Evolutionary conservation across 345 rosid genomes (phyloP).

Genomic region (Excoecaria cochinchinensis): DNA sequence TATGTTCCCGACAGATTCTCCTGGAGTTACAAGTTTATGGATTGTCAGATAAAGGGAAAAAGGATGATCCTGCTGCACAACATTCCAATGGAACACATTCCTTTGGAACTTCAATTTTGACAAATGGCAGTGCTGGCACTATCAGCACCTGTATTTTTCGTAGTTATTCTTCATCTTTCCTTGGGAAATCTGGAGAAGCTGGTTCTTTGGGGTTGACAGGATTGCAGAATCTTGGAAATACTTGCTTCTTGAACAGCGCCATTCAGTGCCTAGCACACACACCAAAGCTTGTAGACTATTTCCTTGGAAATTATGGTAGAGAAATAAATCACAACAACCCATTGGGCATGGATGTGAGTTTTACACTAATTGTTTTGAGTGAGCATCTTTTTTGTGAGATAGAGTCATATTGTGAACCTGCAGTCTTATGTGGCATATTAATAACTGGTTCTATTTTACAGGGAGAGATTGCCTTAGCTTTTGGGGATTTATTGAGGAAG

Average conservation of each 20-base stretch:
- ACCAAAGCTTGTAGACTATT: slow-evolving; percentile 93
- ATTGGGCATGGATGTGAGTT: slow-evolving; percentile 79
- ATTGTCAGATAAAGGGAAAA: slow-evolving; percentile 83
- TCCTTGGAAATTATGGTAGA: slow-evolving; percentile 81
- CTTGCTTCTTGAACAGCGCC: slow-evolving; percentile 98
- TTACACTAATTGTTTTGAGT: background rate
- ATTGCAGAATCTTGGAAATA: slow-evolving; percentile 96
- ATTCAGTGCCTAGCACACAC: slow-evolving; percentile 98
- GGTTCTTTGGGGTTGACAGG: slow-evolving; percentile 95
- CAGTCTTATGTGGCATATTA: background rate
- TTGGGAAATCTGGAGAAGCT: slow-evolving; percentile 75
- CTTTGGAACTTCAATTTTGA: slow-evolving; percentile 28
- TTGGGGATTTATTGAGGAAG: slow-evolving; percentile 86
- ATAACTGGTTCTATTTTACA: slow-evolving; percentile 34
- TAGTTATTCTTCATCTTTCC: slow-evolving; percentile 42
- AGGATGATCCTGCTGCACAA: slow-evolving; percentile 55
- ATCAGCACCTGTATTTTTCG: slow-evolving; percentile 41
- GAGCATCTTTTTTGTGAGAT: background rate
- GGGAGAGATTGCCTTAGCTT: slow-evolving; percentile 97
- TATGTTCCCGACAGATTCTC: slow-evolving; percentile 52
- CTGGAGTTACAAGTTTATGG: slow-evolving; percentile 97
- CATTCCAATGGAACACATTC: slow-evolving; percentile 47
- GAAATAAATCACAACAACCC: slow-evolving; percentile 91
- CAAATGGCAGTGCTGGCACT: slow-evolving; percentile 58
- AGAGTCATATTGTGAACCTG: background rate